These are phyloP conservation scores for Talaromyces sp. DNA, from an alignment of 2,329 filamentous ascomycete genomes.

Conservation along the genomic window DNA sequence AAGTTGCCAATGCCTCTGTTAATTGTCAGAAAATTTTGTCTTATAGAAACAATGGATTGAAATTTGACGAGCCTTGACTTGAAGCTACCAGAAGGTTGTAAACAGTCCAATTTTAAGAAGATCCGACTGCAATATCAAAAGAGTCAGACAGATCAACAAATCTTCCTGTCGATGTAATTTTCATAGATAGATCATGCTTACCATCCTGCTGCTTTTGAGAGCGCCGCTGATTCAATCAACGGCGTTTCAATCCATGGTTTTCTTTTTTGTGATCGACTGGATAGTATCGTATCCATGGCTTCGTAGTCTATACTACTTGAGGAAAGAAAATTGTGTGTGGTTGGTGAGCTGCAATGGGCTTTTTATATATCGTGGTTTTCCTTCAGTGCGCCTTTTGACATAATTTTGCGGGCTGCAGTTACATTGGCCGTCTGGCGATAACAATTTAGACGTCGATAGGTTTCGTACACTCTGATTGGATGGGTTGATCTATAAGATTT, in stretches of 20 bases:
- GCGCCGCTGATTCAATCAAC: slow-evolving; percentile 34
- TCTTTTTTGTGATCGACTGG: slow-evolving; percentile 11
- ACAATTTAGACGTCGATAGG: neutral
- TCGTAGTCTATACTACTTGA: neutral
- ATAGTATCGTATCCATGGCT: slow-evolving; percentile 2
- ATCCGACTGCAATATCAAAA: slow-evolving; percentile 54
- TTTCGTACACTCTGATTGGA: neutral
- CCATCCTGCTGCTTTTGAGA: slow-evolving; percentile 41
- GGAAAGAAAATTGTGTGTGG: no score
- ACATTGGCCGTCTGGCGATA: neutral
- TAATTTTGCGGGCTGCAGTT: neutral
- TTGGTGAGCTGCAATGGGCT: neutral
- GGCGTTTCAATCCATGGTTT: slow-evolving; percentile 42
- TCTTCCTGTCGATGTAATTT: neutral
- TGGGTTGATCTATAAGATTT: neutral
- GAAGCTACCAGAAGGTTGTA: slow-evolving; percentile 79
- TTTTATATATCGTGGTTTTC: neutral
- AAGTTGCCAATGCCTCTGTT: slow-evolving; percentile 38
- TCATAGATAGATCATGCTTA: slow-evolving; percentile 20
- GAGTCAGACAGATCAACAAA: neutral
- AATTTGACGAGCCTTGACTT: slow-evolving; percentile 57
- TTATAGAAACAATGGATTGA: neutral
- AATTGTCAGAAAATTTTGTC: neutral
- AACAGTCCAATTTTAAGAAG: slow-evolving; percentile 76
- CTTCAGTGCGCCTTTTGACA: neutral